Evolutionary conservation across 2,329 filamentous ascomycete genomes (phyloP).

Genomic region (Colletotrichum spaethianum): DNA sequence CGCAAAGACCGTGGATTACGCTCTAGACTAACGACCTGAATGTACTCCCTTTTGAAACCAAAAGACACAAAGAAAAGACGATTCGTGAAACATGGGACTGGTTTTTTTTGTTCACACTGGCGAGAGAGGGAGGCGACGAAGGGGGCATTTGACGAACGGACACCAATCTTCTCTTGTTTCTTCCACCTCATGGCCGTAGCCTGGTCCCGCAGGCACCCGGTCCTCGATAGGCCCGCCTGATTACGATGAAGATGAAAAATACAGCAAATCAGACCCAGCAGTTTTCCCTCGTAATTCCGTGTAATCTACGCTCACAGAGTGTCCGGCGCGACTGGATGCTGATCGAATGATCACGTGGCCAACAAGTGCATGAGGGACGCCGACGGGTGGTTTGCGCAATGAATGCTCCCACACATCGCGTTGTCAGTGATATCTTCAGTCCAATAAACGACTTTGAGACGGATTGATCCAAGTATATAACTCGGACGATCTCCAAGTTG

Average conservation of each 20-base stretch:
- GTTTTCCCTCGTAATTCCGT: not conserved
- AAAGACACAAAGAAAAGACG: slow-evolving; percentile 29
- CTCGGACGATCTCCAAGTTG: not conserved
- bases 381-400: not conserved
- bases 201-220: not conserved
- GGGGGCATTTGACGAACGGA: slow-evolving; percentile 24
- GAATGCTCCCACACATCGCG: not conserved
- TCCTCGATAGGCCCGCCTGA: not conserved
- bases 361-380: not conserved
- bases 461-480: not conserved
- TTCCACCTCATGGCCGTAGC: slow-evolving; percentile 1
- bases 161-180: slow-evolving; percentile 14
- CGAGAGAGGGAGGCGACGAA: not conserved
- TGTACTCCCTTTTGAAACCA: slow-evolving; percentile 37
- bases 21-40: slow-evolving; percentile 41
- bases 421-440: not conserved
- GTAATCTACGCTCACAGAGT: not conserved
- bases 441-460: not conserved
- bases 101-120: not conserved
- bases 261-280: not conserved
- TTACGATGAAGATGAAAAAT: slow-evolving; percentile 1
- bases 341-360: not conserved
- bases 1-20: slow-evolving; percentile 13
- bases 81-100: slow-evolving; percentile 16
- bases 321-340: not conserved